Evolutionary conservation across 2,329 filamentous ascomycete genomes (phyloP), one percentile per base, ranked within the genome.

Genomic region (Aureobasidium namibiae): DNA sequence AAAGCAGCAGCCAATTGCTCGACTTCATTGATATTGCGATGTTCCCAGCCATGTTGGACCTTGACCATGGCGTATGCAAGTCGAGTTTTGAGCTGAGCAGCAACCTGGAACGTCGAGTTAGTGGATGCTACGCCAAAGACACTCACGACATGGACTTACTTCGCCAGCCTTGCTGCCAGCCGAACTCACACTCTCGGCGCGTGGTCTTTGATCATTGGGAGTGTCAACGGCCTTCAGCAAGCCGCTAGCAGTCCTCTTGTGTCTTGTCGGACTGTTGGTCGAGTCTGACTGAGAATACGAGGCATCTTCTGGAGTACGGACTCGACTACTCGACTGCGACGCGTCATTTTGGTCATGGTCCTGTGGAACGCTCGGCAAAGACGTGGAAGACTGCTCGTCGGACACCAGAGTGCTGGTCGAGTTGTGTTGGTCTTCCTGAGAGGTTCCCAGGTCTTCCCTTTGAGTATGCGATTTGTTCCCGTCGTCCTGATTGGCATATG

Each of bases 1-100:
- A 78, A 82, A 60, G 80, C 81, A 1, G 88, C 89, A 10, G 88
- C 83, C 41, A 90, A 75, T 48, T 82, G 83, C 73, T 92, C 90
- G 31, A 92, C 82, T 72, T 92, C 88, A 59, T 88, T 85, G 60
- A 94, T 83, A 18, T 84, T 85, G 63, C 87, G 85, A 52, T 86
- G 82, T 73, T 95, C 88, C 87, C 91, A 94, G 61, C 90, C 90
- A 69, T 95, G 86, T 70, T 90, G 90, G 41, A 96, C 88, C 73
- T 96, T 96, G 69, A 95, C 82, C 82, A 95, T 94, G 64, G 92
- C 92, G 72, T 96, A 96, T 7, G 90, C 90, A 29, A 97, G 80
- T 67, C 90, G 88, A 53, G 90, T 86, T 69, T 87, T 88, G 56
- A 97, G 80, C 69, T 92, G 88, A 58, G 86, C 83, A 41, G 89